Conservation (phyloP, 345 rosid species). For the Hibiscus tridactylites region DNA sequence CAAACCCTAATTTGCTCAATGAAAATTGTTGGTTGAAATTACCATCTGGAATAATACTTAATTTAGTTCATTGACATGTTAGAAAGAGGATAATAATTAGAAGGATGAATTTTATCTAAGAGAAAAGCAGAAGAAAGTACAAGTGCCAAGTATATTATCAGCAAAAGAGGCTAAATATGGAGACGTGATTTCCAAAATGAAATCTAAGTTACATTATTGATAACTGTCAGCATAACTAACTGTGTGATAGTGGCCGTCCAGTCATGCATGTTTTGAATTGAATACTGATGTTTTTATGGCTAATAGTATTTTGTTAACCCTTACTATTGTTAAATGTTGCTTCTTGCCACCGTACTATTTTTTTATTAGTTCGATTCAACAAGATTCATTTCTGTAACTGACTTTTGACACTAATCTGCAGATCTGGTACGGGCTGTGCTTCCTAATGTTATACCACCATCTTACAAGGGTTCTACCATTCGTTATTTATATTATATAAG, state of each 20-base stretch:
- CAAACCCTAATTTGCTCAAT: not conserved
- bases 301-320: not conserved
- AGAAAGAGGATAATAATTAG: not conserved
- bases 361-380: slow-evolving; percentile 4
- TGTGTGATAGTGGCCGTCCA: not conserved
- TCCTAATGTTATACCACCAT: slow-evolving; percentile 76
- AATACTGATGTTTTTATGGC: not conserved
- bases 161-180: not conserved
- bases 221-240: not conserved
- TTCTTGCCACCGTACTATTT: not conserved
- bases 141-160: not conserved
- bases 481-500: slow-evolving; percentile 79
- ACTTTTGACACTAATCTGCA: slow-evolving; percentile 23
- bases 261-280: not conserved
- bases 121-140: not conserved
- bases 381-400: not conserved
- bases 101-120: not conserved
- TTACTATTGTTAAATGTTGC: not conserved
- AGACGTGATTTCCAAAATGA: not conserved
- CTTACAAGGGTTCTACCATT: slow-evolving; percentile 75
- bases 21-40: not conserved
- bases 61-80: not conserved
- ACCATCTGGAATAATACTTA: not conserved
- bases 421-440: slow-evolving; percentile 65
- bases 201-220: not conserved